Base-by-base conservation (phyloP, 805 yeast genomes). In the Metschnikowia lachancei region DNA sequence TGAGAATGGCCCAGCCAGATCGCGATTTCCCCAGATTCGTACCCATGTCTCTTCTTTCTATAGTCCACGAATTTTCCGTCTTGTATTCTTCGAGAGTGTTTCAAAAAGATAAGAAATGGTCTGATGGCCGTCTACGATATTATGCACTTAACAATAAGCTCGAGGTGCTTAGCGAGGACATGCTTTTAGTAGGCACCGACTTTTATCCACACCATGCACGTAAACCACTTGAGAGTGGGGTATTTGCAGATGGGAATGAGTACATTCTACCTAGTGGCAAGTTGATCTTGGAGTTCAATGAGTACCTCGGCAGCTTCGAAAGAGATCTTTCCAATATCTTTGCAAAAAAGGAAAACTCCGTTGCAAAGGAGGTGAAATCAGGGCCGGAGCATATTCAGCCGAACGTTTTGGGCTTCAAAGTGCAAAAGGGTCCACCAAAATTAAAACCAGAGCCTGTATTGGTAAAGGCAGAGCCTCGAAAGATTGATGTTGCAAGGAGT, bases 71-170 rank as follows among this genome's bases (percentile, higher is more conserved):
- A 54, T 79, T 65, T 54, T 51, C 60, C n/a, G 61, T 78, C 2
- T 65, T 78, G 13, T 79, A 69, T 57, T 72, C 82, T 2, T 64
- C 58, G 26, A 64, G 81, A 18, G 57, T 76, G 7, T 50, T 48
- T 10, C 81, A 79, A 55, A 76, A 70, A 47, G 69, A 66, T 38
- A 77, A 78, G 54, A 62, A 62, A 47, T 79, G 83, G 83, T 65
- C 65, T 45, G 84, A 79, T 54, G 83, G 83, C 1, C 63, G 56
- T 10, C 56, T 78, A 44, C 65, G 66, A 45, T 67, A 63, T 56
- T 79, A 74, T 56, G 71, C 69, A 52, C 67, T 76, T 54, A 79
- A 79, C 58, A 70, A 71, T 36, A 77, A 77, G 54, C 46, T 78
- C 10, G 74, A 75, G 43, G 59, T 78, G 17, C 62, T 58, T 40